phyloP scores from a whole-genome alignment of 2,329 filamentous ascomycete species.

The Periconia macrospinosa region DNA sequence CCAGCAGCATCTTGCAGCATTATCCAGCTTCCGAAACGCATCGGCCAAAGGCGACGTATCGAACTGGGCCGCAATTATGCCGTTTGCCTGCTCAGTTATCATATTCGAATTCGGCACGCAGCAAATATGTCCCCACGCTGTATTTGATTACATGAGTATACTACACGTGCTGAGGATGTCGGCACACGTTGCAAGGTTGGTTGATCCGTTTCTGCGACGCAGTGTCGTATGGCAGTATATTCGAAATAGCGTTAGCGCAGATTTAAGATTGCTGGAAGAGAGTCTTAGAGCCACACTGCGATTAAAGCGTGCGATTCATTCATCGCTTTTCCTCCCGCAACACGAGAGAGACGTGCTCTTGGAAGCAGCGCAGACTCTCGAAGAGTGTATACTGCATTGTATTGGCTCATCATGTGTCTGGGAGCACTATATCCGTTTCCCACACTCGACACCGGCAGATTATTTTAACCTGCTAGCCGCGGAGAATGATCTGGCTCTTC shows the following conservation, averaged over 20 bases:
- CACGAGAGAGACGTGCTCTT: background rate
- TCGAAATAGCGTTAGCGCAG: background rate
- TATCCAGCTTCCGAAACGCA: background rate
- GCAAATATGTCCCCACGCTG: background rate
- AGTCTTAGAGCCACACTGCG: background rate
- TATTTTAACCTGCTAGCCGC: background rate
- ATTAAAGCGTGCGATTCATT: background rate
- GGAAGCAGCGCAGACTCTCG: background rate
- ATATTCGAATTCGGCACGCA: constrained; percentile 6
- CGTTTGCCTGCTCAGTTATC: background rate
- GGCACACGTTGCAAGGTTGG: background rate
- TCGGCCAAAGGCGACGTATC: background rate
- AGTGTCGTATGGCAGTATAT: constrained; percentile 3
- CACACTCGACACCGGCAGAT: background rate
- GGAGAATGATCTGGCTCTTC: background rate
- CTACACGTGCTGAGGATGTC: background rate
- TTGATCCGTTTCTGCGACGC: background rate
- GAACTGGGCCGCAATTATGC: constrained; percentile 1
- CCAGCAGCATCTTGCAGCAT: constrained; percentile 2
- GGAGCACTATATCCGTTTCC: constrained; percentile 4
- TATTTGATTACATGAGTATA: constrained; percentile 4
- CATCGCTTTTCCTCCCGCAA: background rate
- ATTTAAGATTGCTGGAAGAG: background rate
- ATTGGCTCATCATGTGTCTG: background rate
- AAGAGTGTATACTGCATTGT: constrained; percentile 1